phyloP scores from a whole-genome alignment of 441 rosid genomes.

The Erysimum pusillum region DNA sequence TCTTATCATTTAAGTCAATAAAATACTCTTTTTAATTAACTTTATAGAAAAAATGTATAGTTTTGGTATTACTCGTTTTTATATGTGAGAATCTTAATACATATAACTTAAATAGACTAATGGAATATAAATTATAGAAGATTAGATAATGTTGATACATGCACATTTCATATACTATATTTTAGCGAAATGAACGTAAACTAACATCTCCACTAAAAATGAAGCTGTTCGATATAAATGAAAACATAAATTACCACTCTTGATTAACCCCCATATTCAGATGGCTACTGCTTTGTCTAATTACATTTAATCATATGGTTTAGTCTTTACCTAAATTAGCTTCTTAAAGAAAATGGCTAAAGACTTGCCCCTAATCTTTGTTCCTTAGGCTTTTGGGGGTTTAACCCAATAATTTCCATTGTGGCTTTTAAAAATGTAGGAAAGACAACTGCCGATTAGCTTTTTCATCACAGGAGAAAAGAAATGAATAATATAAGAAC shows the following conservation, averaged over 20 bases:
- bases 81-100: not conserved
- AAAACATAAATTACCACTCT: not conserved
- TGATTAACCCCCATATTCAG: not conserved
- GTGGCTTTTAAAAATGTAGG: not conserved
- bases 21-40: not conserved
- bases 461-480: not conserved
- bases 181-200: not conserved
- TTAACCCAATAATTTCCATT: not conserved
- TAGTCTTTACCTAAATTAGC: not conserved
- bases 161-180: not conserved
- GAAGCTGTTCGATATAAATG: not conserved
- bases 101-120: not conserved
- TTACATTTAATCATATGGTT: not conserved
- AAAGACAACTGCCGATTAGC: not conserved
- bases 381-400: not conserved
- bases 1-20: not conserved
- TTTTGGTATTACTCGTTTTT: not conserved
- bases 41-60: too few relatives aligned
- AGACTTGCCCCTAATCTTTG: not conserved
- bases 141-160: not conserved
- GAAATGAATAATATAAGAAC: conserved; percentile 9
- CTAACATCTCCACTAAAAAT: not conserved
- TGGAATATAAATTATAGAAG: not conserved
- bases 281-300: not conserved
- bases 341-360: not conserved